Conservation (phyloP, 352 stramenopile genomes). For the Phytopythium sindhum region DNA sequence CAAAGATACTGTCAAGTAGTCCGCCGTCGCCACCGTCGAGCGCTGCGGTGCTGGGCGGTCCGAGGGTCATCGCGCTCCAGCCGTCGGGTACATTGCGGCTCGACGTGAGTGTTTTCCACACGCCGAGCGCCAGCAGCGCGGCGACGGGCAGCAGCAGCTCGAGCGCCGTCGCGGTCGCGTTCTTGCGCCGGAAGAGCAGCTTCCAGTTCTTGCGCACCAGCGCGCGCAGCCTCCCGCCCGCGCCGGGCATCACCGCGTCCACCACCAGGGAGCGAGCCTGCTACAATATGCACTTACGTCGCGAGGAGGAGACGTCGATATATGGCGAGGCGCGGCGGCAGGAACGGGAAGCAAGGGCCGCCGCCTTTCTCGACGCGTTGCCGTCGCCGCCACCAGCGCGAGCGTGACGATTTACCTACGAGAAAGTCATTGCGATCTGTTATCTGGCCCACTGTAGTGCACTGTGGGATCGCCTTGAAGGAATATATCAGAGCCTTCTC, state of each 20-base stretch:
- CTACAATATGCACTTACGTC: no score
- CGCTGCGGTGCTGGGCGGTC: not conserved
- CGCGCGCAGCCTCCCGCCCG: conserved; percentile 1
- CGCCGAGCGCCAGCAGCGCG: conserved; percentile 15
- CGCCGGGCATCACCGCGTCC: not conserved
- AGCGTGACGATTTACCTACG: not conserved
- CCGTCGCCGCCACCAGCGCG: not conserved
- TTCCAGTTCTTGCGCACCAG: conserved; percentile 13
- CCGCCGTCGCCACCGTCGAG: conserved; percentile 5
- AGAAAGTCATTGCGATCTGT: not conserved
- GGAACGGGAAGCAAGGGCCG: not conserved
- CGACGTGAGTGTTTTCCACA: conserved; percentile 9
- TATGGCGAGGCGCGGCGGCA: not conserved
- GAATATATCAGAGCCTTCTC: no score
- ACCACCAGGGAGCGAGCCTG: no score
- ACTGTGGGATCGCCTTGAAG: not conserved
- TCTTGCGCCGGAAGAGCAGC: conserved; percentile 19
- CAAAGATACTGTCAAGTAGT: conserved; percentile 8
- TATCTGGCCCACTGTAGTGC: no score
- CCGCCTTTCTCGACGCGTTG: not conserved
- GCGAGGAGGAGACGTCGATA: no score
- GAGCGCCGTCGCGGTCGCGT: conserved; percentile 14
- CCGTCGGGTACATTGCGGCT: conserved; percentile 15
- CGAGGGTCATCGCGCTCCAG: conserved; percentile 8
- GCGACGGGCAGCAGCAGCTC: conserved; percentile 19